Conservation (phyloP, 2,329 filamentous ascomycete species). For the Cladobotryum protrusum region DNA sequence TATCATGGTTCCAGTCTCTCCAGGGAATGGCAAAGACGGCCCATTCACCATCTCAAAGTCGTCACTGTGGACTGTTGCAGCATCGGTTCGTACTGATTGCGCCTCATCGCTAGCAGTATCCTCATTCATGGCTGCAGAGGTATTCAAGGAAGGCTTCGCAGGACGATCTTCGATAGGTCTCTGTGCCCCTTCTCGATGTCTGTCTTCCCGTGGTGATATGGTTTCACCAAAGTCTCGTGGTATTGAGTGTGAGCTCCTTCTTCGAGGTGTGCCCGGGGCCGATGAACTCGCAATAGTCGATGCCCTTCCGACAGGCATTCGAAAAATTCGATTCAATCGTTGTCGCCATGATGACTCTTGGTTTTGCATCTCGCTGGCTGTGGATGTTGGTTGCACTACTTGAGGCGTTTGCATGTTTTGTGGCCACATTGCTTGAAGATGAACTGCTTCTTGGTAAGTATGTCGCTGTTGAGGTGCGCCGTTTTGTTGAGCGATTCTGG, state of each 20-base stretch:
- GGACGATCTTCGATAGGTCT: background rate
- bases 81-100: conserved; percentile 22
- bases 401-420: background rate
- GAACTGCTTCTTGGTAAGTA: background rate
- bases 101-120: conserved; percentile 4
- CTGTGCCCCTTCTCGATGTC: background rate
- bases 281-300: conserved; percentile 30
- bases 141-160: background rate
- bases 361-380: conserved; percentile 4
- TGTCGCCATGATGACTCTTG: conserved; percentile 23
- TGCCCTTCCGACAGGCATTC: conserved; percentile 26
- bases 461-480: background rate
- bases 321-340: conserved; percentile 21
- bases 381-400: background rate
- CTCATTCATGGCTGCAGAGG: background rate
- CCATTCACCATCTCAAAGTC: conserved; percentile 22
- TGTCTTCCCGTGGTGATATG: background rate
- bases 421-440: background rate
- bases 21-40: background rate
- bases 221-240: background rate
- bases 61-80: conserved; percentile 32
- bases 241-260: background rate
- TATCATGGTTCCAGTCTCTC: background rate
- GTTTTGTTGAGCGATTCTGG: too few relatives aligned
- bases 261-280: conserved; percentile 11